Base-by-base conservation (phyloP, 176 grass and related monocot species). In the Bromus sterilis region DNA sequence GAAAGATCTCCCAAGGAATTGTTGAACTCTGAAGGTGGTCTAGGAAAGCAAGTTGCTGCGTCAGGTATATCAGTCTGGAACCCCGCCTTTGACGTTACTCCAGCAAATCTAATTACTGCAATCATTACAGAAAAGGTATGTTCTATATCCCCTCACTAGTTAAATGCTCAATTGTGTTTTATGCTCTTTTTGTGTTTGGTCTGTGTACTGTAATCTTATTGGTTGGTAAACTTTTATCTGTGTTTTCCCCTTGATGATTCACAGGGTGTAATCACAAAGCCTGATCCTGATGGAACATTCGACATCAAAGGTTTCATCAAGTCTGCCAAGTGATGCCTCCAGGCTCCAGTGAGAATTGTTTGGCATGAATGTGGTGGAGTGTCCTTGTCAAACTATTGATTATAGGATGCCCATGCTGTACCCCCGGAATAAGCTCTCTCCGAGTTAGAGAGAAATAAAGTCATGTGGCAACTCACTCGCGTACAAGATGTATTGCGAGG, bases 71-170 rank as follows among this genome's bases (percentile, higher is more conserved):
- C 78, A 51, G 92, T 98, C 58, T 98, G 92, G 95, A 98, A 98
- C 60, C 95, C 95, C 4, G 95, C 95, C 65, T 98, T 98, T 12
- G 95, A 95, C 76, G 88, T 98, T 71, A 98, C 95, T 66, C 92
- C 90, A 13, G 88, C 95, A 63, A 89, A 80, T 83, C 68, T 98
- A 63, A 95, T 98, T 56, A 98, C 95, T 11, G 95, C 88, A 36
- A 93, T 98, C 62, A 88, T 98, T 76, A 95, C 95, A 76, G 90
- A 98, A 84, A 98, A 95, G 92, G 92, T 93, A 43, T 71, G n/a
- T 31, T 64, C 40, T 86, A 40, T 78, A n/a, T 78, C 24, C 36
- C 35, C 23, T 7, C 29, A 28, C 37, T 66, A 11, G 28, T 59
- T 9, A 40, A 18, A 29, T 71, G n/a, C 30, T 71, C 40, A 26